Evolutionary conservation across 2,329 filamentous ascomycete genomes (phyloP), one percentile per base, ranked within the genome.

Genomic region (Erysiphe neolycopersici): DNA sequence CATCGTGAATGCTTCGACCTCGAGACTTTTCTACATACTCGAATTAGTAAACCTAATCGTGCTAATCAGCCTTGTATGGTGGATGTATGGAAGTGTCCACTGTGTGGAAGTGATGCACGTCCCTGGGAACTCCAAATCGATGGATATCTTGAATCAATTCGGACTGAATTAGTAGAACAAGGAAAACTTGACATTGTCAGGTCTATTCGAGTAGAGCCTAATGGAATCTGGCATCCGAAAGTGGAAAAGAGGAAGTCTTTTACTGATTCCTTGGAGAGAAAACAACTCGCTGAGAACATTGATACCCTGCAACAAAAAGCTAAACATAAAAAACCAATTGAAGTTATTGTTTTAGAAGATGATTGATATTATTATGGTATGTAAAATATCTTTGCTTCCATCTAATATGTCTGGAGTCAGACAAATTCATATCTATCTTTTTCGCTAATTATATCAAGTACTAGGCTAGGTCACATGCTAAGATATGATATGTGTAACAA

Each of bases 1-100:
- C 87, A 98, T 55, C 63, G 77, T 32, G 82, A 94, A 55, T 93
- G 84, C 55, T 94, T 95, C 55, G 87, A 95, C 56, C 71, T 94
- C 8, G 69, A 79, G 17, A 85, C 71, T 0, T 95, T 82, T 63
- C 67, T 98, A 9, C 59, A 64, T 13, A 81, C 77, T 5, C 72
- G 81, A 14, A 56, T 51, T 18, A 59, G 56, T 19, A 60, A 57
- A 37, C 63, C 64, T 5, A 59, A 61, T 13, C 67, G 66, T 47
- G 56, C 59, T 19, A 50, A 53, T 19, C 66, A 75, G 50, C 71
- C 69, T 9, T 66, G 65, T 1, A 60, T 68, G 44, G 63, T 70
- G 0, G 81, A 89, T 53, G 70, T 71, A 43, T 94, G 85, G 84
- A 77, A 70, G 48, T 98, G 89, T 52, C 89, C 89, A 0, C 72